Conservation (phyloP, 2,329 filamentous ascomycete genomes). For the Aspergillus tubingensis region DNA sequence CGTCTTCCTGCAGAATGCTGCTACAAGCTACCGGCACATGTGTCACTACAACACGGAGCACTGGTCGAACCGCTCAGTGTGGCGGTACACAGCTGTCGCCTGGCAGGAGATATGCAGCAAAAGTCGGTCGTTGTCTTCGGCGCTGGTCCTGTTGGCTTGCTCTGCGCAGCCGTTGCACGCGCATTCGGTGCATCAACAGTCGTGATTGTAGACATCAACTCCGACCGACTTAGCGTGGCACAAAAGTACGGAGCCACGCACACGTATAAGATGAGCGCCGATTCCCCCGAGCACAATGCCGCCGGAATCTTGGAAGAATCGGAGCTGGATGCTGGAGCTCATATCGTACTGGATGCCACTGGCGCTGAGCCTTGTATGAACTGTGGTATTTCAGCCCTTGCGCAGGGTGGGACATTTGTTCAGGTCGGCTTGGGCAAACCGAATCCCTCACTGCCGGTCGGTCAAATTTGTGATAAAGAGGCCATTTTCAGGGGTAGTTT, state of each 20-base stretch:
- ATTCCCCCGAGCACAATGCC: not conserved
- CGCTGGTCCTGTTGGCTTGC: constrained; percentile 78
- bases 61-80: constrained; percentile 83
- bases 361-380: constrained; percentile 76
- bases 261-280: constrained; percentile 53
- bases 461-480: constrained; percentile 84
- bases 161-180: constrained; percentile 78
- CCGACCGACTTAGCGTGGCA: constrained; percentile 70
- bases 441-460: constrained; percentile 68
- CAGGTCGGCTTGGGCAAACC: constrained; percentile 83
- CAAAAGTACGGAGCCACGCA: constrained; percentile 59
- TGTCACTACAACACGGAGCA: constrained; percentile 74
- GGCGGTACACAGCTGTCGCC: constrained; percentile 75
- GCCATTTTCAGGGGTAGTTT: constrained; percentile 81
- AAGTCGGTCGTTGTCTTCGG: constrained; percentile 78
- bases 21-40: constrained; percentile 70
- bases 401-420: constrained; percentile 70
- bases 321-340: constrained; percentile 54
- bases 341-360: constrained; percentile 74
- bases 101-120: constrained; percentile 65
- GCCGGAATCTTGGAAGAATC: not conserved
- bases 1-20: constrained; percentile 78
- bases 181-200: constrained; percentile 78
- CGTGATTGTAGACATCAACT: constrained; percentile 72
- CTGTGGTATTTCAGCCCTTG: constrained; percentile 65